These are phyloP conservation scores for Elaeagnus macrophylla DNA, from an alignment of 306 rosid species.

Conservation along the genomic window DNA sequence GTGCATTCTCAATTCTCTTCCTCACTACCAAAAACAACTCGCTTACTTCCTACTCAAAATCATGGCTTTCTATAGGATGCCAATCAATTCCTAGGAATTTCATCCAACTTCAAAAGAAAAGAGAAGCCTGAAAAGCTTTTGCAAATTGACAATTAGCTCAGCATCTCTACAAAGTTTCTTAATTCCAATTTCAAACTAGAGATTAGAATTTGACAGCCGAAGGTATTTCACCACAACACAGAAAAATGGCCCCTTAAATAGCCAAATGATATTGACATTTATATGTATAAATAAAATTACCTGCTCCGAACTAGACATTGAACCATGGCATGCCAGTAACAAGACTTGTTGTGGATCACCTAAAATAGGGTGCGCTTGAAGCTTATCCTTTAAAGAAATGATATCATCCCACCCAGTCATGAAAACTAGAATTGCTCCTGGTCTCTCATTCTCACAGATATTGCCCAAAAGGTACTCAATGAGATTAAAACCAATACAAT, in stretches of 20 bases:
- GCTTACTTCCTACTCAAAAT: too few relatives aligned
- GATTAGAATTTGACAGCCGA: not conserved
- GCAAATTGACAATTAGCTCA: not conserved
- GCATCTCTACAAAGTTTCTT: not conserved
- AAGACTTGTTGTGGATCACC: constrained; percentile 66
- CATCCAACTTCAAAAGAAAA: too few relatives aligned
- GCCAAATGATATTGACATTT: not conserved
- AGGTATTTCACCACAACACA: not conserved
- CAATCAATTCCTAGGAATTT: too few relatives aligned
- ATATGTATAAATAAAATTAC: constrained; percentile 30
- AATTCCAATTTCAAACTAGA: too few relatives aligned
- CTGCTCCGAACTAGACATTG: constrained; percentile 95
- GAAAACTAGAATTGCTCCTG: constrained; percentile 89
- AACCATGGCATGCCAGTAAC: constrained; percentile 88
- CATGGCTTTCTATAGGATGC: too few relatives aligned
- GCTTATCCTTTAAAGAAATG: constrained; percentile 74
- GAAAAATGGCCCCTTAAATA: not conserved
- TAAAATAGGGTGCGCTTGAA: constrained; percentile 53
- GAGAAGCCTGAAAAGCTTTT: not conserved
- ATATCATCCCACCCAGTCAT: constrained; percentile 99
- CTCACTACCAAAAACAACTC: too few relatives aligned
- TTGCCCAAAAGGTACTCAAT: constrained; percentile 63
- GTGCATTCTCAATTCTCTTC: too few relatives aligned
- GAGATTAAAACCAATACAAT: constrained; percentile 77
- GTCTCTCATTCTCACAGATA: constrained; percentile 69